A percentile compares a stretch with the other conserved stretches of the same genome.
phyloP scores from a whole-genome alignment of 73 alveolate species.

The Tetrahymena thermophila region DNA sequence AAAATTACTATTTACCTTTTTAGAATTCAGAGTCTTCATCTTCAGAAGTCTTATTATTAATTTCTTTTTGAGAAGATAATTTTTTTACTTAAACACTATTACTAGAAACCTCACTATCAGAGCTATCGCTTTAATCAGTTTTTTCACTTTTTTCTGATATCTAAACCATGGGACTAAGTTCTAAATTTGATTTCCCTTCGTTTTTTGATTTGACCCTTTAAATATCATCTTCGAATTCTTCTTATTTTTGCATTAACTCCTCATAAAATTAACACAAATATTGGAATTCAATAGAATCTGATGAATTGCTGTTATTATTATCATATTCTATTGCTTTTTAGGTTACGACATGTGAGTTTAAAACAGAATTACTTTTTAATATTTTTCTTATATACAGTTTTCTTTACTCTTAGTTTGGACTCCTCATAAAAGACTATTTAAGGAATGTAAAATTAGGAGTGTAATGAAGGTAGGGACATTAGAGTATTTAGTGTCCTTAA shows the following conservation, averaged over 20 bases:
- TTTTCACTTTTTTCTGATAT: background rate
- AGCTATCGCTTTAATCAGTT: background rate
- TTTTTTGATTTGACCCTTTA: background rate
- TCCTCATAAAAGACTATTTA: background rate
- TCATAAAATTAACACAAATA: background rate
- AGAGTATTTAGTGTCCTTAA: background rate
- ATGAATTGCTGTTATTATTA: background rate
- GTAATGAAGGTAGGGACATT: background rate
- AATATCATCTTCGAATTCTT: background rate
- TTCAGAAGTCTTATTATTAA: background rate
- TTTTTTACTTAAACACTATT: background rate
- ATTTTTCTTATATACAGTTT: background rate
- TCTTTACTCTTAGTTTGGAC: background rate
- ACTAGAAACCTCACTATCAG: background rate
- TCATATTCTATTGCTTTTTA: background rate
- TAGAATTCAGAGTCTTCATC: background rate
- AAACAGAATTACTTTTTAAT: background rate
- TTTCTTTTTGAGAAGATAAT: background rate
- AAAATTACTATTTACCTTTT: background rate
- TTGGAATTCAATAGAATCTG: background rate
- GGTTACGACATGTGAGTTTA: background rate
- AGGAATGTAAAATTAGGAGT: background rate
- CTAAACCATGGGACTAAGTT: background rate
- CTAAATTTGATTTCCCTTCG: background rate
- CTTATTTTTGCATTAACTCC: background rate